A percentile compares a stretch with the other conserved stretches of the same genome.
These are phyloP conservation scores for Ceratobasidium sp. DNA, from an alignment of 1,284 basidiomycete species.

Conservation along the genomic window DNA sequence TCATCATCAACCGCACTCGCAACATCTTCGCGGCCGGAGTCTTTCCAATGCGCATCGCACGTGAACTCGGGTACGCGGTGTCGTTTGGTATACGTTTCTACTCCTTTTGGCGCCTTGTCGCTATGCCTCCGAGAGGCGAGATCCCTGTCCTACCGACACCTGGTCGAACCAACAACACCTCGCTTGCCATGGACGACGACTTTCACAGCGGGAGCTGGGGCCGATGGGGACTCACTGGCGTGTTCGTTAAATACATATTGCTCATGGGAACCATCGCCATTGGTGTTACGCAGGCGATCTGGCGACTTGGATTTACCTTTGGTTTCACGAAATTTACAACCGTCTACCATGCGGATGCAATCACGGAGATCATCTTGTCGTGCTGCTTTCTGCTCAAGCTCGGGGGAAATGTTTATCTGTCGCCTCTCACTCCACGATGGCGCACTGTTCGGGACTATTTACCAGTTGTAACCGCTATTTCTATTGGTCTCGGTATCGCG, in stretches of 20 bases:
- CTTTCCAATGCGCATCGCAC: slow-evolving; percentile 58
- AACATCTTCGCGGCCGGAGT: slow-evolving; percentile 52
- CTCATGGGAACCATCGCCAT: slow-evolving; percentile 58
- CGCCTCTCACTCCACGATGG: slow-evolving; percentile 55
- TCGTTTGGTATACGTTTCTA: slow-evolving; percentile 66
- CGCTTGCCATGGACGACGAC: slow-evolving; percentile 45
- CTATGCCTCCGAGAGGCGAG: slow-evolving; percentile 62
- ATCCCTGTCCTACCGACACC: slow-evolving; percentile 46
- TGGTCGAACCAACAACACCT: slow-evolving; percentile 45
- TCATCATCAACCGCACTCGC: slow-evolving; percentile 51
- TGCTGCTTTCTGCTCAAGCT: slow-evolving; percentile 68
- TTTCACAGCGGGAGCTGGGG: slow-evolving; percentile 67
- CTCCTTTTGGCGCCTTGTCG: slow-evolving; percentile 71
- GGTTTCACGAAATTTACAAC: slow-evolving; percentile 56
- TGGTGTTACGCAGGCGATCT: slow-evolving; percentile 65
- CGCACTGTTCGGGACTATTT: slow-evolving; percentile 60
- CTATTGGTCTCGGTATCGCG: slow-evolving; percentile 61
- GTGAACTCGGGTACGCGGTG: slow-evolving; percentile 66
- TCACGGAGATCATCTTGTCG: slow-evolving; percentile 64
- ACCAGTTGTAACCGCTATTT: slow-evolving; percentile 60
- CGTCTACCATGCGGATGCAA: slow-evolving; percentile 64
- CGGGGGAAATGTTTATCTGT: slow-evolving; percentile 62
- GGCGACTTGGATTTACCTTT: slow-evolving; percentile 59
- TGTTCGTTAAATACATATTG: slow-evolving; percentile 60
- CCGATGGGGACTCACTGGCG: slow-evolving; percentile 65